Evolutionary conservation across 768 basidiomycete species (phyloP), one percentile per base, ranked within the genome.

Genomic region (Crepidotus variabilis): DNA sequence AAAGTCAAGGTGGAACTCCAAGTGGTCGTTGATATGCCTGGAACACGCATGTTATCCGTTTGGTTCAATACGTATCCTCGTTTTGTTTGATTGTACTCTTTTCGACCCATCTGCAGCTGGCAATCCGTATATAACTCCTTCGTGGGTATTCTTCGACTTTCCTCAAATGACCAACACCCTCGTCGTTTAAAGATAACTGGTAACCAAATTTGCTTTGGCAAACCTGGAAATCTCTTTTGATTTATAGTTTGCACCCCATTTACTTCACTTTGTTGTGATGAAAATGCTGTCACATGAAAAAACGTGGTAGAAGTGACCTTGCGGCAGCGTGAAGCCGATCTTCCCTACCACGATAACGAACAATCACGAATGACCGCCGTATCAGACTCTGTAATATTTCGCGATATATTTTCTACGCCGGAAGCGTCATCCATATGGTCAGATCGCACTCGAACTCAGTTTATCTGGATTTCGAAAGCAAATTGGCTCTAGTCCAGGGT

Each of bases 371-470:
- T 74, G 71, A 60, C 70, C 21, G 64, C 67, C 39, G 70, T 69
- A 49, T 69, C 69, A 13, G 70, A 75, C 61, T 74, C 72, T 6
- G 28, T 67, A 18, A 66, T 79, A 32, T 78, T 78, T 54, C 67
- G 67, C 34, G 65, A 69, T 56, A 70, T 77, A 47, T 78, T 77
- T 63, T 76, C 77, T 24, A 75, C 75, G 5, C 61, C 67, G 18
- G 66, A 67, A 18, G 64, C 69, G 6, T 70, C 76, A 6, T 60
- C 62, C 50, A 71, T 78, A 58, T 78, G 78, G 77, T 75, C 72
- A 21, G 78, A 78, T 58, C 60, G 56, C 20, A 58, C 61, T 46
- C 65, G 72, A 20, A 72, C 70, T 14, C 60, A 61, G 46, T 71
- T 56, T 74, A 72, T 58, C 68, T 72, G 22, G 57, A 63, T 43